Evolutionary conservation across 805 yeast genomes (phyloP), one percentile per base, ranked within the genome.

Genomic region (Candida orba): DNA sequence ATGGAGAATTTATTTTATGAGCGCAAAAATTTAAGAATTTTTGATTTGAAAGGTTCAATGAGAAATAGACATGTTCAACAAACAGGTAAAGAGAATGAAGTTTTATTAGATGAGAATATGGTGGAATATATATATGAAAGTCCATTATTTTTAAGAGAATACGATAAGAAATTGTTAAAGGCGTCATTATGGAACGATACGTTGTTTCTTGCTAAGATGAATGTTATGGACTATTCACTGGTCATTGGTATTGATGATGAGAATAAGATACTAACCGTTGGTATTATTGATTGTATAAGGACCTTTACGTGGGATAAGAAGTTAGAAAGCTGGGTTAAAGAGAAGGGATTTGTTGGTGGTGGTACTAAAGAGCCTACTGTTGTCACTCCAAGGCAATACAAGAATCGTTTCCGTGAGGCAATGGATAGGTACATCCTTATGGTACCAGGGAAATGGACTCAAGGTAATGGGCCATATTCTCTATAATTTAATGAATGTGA

Each of bases 271-370:
- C 69, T 93, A 32, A 88, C 89, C 17, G 96, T 90, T 13, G 99
- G 99, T 4, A 90, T 93, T 34, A 90, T 93, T 48, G 84, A 93
- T 62, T 93, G 95, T 70, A 80, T 93, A 36, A 67, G 99, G 46
- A 89, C 99, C 0, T 93, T 91, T 56, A 93, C 99, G 0, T 93
- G 99, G 99, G 99, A 93, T 57, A 93, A 93, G 64, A 93, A 90
- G 63, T 77, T 93, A 24, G 99, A 93, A 61, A 89, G 95, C 60
- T 93, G 99, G 99, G 99, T 93, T 32, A 93, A 93, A 60, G 99
- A 95, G 44, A 84, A 87, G 55, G 90, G 91, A 1, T 69, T 93
- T 32, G 95, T 91, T 36, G 89, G 89, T 6, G 81, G 85, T 1
- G 86, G 88, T 33, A 86, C 88, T 1, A 91, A 86, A 54, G 95